These are phyloP conservation scores for Blastobotrys raffinosifermentans DNA, from an alignment of 1,139 yeast species.

Conservation along the genomic window DNA sequence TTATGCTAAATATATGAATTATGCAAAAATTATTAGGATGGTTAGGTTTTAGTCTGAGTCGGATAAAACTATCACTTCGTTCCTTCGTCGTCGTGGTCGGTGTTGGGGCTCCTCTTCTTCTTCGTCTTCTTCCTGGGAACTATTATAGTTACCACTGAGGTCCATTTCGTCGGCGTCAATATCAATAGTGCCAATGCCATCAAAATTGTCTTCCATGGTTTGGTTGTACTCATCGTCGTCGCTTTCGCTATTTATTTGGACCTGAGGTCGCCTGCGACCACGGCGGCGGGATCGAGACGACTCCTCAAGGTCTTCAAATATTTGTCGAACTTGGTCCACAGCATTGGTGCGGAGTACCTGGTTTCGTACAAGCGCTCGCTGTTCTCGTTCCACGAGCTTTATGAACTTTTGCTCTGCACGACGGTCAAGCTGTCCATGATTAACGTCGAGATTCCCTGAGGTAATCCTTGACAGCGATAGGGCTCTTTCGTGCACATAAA, in stretches of 20 bases:
- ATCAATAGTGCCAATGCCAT: no score
- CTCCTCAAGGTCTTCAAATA: conserved; percentile 2
- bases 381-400: no score
- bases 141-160: not conserved
- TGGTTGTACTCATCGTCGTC: conserved; percentile 9
- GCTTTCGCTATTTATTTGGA: conserved; percentile 3
- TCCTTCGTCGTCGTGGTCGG: not conserved
- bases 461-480: no score
- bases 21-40: no score
- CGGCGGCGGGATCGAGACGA: not conserved
- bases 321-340: no score
- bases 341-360: conserved; percentile 3
- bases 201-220: not conserved
- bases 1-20: no score
- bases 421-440: no score
- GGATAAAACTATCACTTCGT: not conserved
- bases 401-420: no score
- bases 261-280: conserved; percentile 4
- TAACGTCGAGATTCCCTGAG: no score
- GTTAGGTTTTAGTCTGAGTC: no score
- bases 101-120: conserved; percentile 2
- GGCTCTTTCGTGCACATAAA: no score
- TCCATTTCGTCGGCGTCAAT: conserved; percentile 3
- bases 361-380: no score
- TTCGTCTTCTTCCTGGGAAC: conserved; percentile 6